Percentiles rank a stretch among this genome's conserved stretches.
Evolutionary conservation across 331 rosid species (phyloP).

Genomic region (Saraca asoca): DNA sequence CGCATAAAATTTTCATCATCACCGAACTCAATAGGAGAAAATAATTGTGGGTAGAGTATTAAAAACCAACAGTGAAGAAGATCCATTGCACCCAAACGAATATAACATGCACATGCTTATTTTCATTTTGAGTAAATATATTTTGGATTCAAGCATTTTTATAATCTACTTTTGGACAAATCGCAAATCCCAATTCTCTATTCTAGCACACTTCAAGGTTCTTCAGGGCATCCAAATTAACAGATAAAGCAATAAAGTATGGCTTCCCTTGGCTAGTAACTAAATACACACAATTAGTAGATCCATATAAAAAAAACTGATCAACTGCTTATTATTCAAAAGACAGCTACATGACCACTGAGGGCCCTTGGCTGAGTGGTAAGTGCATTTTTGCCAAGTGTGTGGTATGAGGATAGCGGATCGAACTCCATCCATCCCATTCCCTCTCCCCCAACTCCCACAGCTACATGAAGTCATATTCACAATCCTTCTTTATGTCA

Average conservation of each 20-base stretch:
- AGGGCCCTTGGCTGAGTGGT: too few relatives aligned
- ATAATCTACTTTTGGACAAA: constrained; percentile 9
- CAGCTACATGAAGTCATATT: too few relatives aligned
- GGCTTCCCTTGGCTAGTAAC: not conserved
- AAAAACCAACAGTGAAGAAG: not conserved
- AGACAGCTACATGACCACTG: not conserved
- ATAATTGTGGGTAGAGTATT: not conserved
- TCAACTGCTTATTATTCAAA: not conserved
- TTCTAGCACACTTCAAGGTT: not conserved
- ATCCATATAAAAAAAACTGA: constrained; percentile 22
- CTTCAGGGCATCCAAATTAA: not conserved
- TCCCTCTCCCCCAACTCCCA: too few relatives aligned
- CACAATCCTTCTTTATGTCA: not conserved
- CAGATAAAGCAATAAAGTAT: constrained; percentile 6
- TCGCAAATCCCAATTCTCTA: not conserved
- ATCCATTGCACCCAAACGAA: constrained; percentile 2
- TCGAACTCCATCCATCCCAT: too few relatives aligned
- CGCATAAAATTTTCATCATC: not conserved
- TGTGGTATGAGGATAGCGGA: not conserved
- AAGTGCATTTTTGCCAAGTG: not conserved
- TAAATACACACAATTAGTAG: not conserved
- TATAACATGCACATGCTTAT: not conserved
- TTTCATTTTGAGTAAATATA: not conserved
- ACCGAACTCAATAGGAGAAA: not conserved
- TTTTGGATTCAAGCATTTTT: not conserved